Evolutionary conservation across 108 stramenopile genomes (phyloP), one percentile per base, ranked within the genome.

Genomic region (Cafeteria roenbergensis): DNA sequence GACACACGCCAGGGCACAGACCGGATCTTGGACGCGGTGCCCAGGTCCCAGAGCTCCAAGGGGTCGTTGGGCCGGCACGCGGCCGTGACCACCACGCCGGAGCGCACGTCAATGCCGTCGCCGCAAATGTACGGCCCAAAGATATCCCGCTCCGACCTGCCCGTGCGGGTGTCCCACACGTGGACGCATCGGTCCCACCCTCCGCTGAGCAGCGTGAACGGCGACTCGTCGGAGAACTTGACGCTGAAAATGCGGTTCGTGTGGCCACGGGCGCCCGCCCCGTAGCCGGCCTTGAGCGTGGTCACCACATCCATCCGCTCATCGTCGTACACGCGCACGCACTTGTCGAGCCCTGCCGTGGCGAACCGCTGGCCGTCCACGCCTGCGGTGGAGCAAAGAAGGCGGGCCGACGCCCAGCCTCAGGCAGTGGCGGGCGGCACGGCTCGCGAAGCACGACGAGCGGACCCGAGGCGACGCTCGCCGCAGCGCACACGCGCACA

Each of bases 261-360:
- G 51, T 63, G 62, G 9, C 62, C 62, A 32, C 9, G 9, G 4
- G 29, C 4, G 4, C 9, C 56, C 8, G 32, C 31, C 31, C 4
- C 9, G 8, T 9, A 4, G 14, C 51, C 60, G 31, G 48, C 58
- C 2, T 33, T 24, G 61, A 70, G 63, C 9, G 62, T 65, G 2
- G 27, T 3, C 2, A 62, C 3, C 2, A 56, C 17, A 51, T n/a
- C 34, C 31, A 52, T 70, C 6, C 61, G 63, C 6, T 26, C 50
- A 4, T 70, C 69, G 35, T 70, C 59, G 35, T 70, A 70, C 64
- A 70, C 35, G 12, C 69, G 60, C 27, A 70, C 56, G 8, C 4
- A 9, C 9, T 14, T 4, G 14, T 57, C 56, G 12, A 4, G 29
- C 8, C 56, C 56, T 9, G 56, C 56, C 14, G 56, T 57, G 56